These are phyloP conservation scores for Yamadazyma buinensis DNA, from an alignment of 1,139 yeast species.

Conservation along the genomic window DNA sequence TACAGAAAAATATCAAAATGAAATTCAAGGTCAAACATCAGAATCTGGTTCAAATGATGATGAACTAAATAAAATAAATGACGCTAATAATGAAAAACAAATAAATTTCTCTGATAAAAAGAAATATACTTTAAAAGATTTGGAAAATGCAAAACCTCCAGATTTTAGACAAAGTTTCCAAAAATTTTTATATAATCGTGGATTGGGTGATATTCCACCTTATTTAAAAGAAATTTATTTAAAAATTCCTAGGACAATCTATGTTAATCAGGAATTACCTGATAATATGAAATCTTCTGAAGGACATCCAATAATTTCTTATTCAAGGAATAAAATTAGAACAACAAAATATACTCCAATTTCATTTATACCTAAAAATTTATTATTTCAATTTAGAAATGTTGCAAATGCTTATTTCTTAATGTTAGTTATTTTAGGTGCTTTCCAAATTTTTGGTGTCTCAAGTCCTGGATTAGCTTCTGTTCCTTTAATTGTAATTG, in stretches of 20 bases:
- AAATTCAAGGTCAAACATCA: conserved; percentile 1
- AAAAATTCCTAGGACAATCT: conserved; percentile 34
- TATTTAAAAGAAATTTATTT: conserved; percentile 34
- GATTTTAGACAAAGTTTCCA: conserved; percentile 26
- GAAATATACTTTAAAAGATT: conserved; percentile 17
- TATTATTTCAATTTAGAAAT: conserved; percentile 75
- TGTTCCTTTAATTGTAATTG: conserved; percentile 92
- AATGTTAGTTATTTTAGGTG: conserved; percentile 76
- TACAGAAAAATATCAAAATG: conserved; percentile 1
- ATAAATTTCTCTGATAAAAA: background rate
- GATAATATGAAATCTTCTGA: conserved; percentile 31
- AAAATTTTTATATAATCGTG: conserved; percentile 27
- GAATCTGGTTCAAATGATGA: background rate
- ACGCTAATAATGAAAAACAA: background rate
- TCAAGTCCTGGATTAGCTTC: conserved; percentile 85
- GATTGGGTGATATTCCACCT: conserved; percentile 30
- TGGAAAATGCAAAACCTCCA: conserved; percentile 29
- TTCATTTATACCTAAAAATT: conserved; percentile 81
- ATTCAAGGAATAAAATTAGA: conserved; percentile 87
- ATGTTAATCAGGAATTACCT: conserved; percentile 37
- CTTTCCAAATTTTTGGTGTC: conserved; percentile 88
- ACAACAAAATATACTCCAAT: conserved; percentile 94
- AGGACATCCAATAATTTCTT: conserved; percentile 54
- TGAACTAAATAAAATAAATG: conserved; percentile 1
- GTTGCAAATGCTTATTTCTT: conserved; percentile 89